Evolutionary conservation across 2,329 filamentous ascomycete species (phyloP), one percentile per base, ranked within the genome.

Genomic region (Pseudocercospora pini-densiflorae): DNA sequence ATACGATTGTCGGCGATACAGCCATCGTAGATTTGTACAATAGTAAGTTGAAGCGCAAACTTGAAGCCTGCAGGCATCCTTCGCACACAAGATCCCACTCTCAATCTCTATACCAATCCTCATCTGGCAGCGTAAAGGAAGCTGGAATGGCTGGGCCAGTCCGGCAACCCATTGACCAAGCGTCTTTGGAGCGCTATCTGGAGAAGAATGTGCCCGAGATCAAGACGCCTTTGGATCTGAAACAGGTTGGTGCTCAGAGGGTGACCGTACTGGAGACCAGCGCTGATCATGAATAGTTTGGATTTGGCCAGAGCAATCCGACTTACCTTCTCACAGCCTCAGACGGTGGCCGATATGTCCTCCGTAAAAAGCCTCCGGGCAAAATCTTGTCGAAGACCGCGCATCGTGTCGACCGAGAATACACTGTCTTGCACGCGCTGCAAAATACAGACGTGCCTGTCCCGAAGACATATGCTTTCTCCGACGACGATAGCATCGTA

Each of bases 301-400:
- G 93, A 73, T 97, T 95, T 78, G 94, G 94, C 9, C 70, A 67
- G 82, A 97, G 93, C 65, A 99, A 98, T 79, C 95, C 95, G 47
- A 99, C 95, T 1, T 99, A 98, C 81, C 92, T 94, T 75, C 85
- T 98, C 76, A 97, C 89, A 14, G 89, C 89, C 59, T 84, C 88
- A 71, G 85, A 89, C 77, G 88, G 89, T 57, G 79, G 83, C 71
- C 88, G 89, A 76, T 97, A 90, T 80, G 95, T 99, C 33, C 87
- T 98, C 83, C 92, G 95, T 78, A 98, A 99, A 87, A 98, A 98
- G 82, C 95, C 95, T 0, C 94, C 95, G 12, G 95, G 95, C 68
- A 89, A 90, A 81, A 89, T 99, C 43, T 86, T 98, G 57, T 97
- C 93, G 73, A 93, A 93, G 82, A 94, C 94, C 0, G 95, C 95